A percentile compares a stretch with the other conserved stretches of the same genome.
These are phyloP conservation scores for Fusarium brevicatenulatum DNA, from an alignment of 2,329 filamentous ascomycete species.

Conservation along the genomic window DNA sequence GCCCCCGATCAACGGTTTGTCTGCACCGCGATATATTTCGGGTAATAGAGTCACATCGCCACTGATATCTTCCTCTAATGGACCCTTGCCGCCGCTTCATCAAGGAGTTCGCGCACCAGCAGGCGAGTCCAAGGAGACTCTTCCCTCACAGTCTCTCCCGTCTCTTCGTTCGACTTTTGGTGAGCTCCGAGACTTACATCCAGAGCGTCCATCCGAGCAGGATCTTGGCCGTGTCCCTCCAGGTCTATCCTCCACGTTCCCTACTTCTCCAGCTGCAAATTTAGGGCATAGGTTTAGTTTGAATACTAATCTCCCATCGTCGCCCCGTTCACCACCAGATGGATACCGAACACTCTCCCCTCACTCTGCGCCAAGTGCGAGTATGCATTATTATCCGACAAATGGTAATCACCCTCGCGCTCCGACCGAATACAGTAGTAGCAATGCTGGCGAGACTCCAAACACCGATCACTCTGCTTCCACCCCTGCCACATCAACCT, in stretches of 20 bases:
- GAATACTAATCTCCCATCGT: slow-evolving; percentile 49
- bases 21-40: slow-evolving; percentile 18
- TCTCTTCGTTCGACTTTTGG: slow-evolving; percentile 53
- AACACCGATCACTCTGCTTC: slow-evolving; percentile 57
- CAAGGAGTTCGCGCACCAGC: slow-evolving; percentile 51
- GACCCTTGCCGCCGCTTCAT: slow-evolving; percentile 52
- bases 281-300: slow-evolving; percentile 46
- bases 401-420: slow-evolving; percentile 50
- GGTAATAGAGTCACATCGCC: slow-evolving; percentile 36
- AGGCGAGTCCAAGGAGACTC: slow-evolving; percentile 49
- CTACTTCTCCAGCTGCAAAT: slow-evolving; percentile 48
- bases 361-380: slow-evolving; percentile 52
- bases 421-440: slow-evolving; percentile 56
- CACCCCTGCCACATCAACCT: slow-evolving; percentile 53
- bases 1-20: slow-evolving; percentile 12
- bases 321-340: slow-evolving; percentile 63
- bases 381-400: slow-evolving; percentile 51
- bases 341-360: slow-evolving; percentile 60
- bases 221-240: slow-evolving; percentile 43
- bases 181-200: slow-evolving; percentile 47
- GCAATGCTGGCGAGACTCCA: slow-evolving; percentile 58
- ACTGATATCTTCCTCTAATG: slow-evolving; percentile 37
- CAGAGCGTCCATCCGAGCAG: slow-evolving; percentile 48
- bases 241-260: slow-evolving; percentile 42
- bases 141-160: slow-evolving; percentile 53